Evolutionary conservation across 164 flowering plant species (phyloP).

Genomic region (Paratinospora sagittata): DNA sequence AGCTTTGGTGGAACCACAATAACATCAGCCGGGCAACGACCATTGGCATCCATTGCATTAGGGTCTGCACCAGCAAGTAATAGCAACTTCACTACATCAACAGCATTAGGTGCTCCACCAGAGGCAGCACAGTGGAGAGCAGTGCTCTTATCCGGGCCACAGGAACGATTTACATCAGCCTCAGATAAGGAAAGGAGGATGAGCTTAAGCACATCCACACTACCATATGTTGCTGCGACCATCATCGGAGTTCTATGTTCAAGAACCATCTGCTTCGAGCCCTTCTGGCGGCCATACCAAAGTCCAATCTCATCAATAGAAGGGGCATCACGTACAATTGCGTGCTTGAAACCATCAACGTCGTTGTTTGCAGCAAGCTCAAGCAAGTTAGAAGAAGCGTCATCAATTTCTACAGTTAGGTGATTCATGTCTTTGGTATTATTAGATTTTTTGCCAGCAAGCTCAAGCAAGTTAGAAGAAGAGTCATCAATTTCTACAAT

Average conservation of each 20-base stretch:
- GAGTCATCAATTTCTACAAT: slow-evolving; percentile 62
- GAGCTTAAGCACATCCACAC: slow-evolving; percentile 58
- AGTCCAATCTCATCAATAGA: slow-evolving; percentile 56
- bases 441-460: too few species aligned
- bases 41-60: slow-evolving; percentile 49
- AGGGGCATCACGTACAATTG: slow-evolving; percentile 49
- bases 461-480: slow-evolving; percentile 66
- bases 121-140: slow-evolving; percentile 97
- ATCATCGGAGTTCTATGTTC: slow-evolving; percentile 80
- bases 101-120: slow-evolving; percentile 65
- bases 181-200: slow-evolving; percentile 55
- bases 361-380: slow-evolving; percentile 89
- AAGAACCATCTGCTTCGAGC: slow-evolving; percentile 76
- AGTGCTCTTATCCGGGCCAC: too few species aligned
- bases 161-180: slow-evolving; percentile 61
- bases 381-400: slow-evolving; percentile 58
- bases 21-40: slow-evolving; percentile 59
- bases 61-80: slow-evolving; percentile 70
- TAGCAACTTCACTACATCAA: slow-evolving; percentile 64
- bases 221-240: slow-evolving; percentile 95
- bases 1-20: slow-evolving; percentile 63
- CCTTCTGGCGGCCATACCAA: slow-evolving; percentile 85
- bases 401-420: slow-evolving; percentile 58
- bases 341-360: slow-evolving; percentile 48
- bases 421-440: slow-evolving; percentile 39